These are phyloP conservation scores for Castanopsis chinensis DNA, from an alignment of 306 rosid genomes.

Conservation along the genomic window DNA sequence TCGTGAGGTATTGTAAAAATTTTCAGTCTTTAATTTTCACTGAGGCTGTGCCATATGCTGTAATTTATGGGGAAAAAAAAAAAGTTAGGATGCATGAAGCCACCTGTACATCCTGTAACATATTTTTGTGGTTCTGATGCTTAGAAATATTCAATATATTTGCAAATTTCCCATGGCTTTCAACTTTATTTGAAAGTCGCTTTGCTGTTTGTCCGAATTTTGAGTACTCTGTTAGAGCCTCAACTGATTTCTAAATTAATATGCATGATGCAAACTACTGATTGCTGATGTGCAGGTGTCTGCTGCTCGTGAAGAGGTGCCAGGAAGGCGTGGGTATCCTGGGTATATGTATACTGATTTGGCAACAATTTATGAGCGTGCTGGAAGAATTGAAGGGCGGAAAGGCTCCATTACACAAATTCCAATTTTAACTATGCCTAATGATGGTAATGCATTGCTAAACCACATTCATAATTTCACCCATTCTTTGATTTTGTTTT, in stretches of 20 bases:
- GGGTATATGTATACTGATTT: conserved; percentile 99
- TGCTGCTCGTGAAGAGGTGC: conserved; percentile 99
- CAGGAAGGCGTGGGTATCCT: conserved; percentile 99
- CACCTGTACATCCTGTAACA: conserved; percentile 10
- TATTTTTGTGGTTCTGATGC: conserved; percentile 7
- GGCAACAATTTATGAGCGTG: conserved; percentile 98
- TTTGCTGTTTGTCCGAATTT: conserved; percentile 11
- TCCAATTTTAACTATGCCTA: conserved; percentile 98
- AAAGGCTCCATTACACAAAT: conserved; percentile 99
- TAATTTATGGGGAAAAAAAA: neutral
- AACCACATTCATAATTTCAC: conserved; percentile 15
- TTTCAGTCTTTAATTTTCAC: conserved; percentile 3
- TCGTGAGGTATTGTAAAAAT: conserved; percentile 77
- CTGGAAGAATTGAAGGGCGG: conserved; percentile 98
- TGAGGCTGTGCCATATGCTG: neutral
- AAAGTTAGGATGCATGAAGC: neutral
- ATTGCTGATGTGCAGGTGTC: conserved; percentile 64
- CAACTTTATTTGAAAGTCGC: conserved; percentile 4
- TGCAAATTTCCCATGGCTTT: conserved; percentile 3
- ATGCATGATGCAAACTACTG: conserved; percentile 11
- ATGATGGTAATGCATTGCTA: conserved; percentile 65
- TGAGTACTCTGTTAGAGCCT: conserved; percentile 8
- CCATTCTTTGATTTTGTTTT: conserved; percentile 13
- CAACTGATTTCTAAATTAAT: conserved; percentile 3
- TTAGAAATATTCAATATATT: neutral